Evolutionary conservation across 768 basidiomycete species (phyloP).

Genomic region (Hygrophoropsis aurantiaca): DNA sequence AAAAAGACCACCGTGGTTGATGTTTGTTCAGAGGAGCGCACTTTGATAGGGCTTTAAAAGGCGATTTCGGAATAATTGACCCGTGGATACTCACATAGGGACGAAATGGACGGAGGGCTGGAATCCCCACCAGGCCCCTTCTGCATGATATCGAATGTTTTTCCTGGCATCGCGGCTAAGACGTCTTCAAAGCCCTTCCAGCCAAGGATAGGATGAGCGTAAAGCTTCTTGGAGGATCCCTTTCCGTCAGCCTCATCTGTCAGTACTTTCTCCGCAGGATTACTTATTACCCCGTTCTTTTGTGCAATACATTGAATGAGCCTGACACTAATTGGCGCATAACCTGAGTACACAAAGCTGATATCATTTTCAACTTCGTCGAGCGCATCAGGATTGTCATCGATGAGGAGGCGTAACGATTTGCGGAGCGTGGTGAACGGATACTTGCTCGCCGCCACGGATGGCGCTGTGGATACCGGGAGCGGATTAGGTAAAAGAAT

Average conservation of each 20-base stretch:
- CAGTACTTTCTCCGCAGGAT: constrained; percentile 60
- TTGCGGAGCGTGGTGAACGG: constrained; percentile 78
- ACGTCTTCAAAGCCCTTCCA: constrained; percentile 99
- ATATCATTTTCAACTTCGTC: constrained; percentile 92
- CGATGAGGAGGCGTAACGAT: constrained; percentile 87
- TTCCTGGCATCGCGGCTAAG: constrained; percentile 77
- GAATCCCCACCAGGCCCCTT: constrained; percentile 32
- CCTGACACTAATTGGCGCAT: constrained; percentile 89
- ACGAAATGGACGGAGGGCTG: constrained; percentile 25
- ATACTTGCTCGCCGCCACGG: constrained; percentile 51
- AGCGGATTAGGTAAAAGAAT: constrained; percentile 66
- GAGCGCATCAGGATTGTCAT: constrained; percentile 73
- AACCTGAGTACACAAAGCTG: constrained; percentile 95
- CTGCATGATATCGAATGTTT: constrained; percentile 77
- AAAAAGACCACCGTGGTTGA: constrained; percentile 94
- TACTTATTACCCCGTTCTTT: constrained; percentile 86
- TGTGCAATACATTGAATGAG: constrained; percentile 92
- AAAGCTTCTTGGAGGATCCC: constrained; percentile 50
- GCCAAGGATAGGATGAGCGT: constrained; percentile 89
- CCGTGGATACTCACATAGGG: constrained; percentile 33
- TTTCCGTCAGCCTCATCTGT: constrained; percentile 39
- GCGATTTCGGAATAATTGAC: neutral
- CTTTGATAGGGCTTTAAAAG: constrained; percentile 27
- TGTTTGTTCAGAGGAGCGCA: constrained; percentile 53
- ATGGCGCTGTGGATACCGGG: constrained; percentile 47